A percentile compares a stretch with the other conserved stretches of the same genome.
Evolutionary conservation across 495 filamentous ascomycete species (phyloP).

Genomic region (Astrothelium subdiscretum): DNA sequence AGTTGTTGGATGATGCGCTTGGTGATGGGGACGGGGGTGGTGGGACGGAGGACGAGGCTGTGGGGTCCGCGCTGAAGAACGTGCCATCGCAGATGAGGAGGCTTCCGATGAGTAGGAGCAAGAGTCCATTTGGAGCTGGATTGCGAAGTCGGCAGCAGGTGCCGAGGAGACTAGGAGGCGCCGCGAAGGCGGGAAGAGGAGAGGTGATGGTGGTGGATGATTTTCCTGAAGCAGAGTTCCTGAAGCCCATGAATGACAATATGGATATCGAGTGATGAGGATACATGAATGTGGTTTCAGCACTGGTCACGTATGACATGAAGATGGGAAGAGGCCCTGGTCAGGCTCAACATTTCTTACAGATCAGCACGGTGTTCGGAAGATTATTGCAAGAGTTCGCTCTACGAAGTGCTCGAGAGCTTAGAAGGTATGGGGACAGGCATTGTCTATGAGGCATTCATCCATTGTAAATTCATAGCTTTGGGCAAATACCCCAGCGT

Average conservation of each 20-base stretch:
- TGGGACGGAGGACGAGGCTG: not conserved
- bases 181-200: not conserved
- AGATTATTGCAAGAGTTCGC: not conserved
- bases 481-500: not conserved
- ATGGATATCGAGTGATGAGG: slow-evolving; percentile 11
- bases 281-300: not conserved
- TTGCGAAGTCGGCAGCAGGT: slow-evolving; percentile 5
- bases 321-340: not conserved
- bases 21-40: slow-evolving; percentile 16
- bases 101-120: not conserved
- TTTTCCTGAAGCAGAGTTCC: slow-evolving; percentile 29
- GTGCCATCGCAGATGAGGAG: slow-evolving; percentile 3
- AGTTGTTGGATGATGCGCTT: slow-evolving; percentile 20
- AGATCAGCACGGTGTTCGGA: not conserved
- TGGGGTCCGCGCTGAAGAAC: not conserved
- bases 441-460: not conserved
- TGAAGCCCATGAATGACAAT: slow-evolving; percentile 21
- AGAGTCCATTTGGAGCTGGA: not conserved
- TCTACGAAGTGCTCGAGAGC: not conserved
- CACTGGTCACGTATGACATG: not conserved
- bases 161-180: not conserved
- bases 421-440: too few relatives aligned
- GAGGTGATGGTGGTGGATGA: slow-evolving; percentile 12
- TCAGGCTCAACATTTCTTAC: not conserved
- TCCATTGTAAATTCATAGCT: not conserved